Evolutionary conservation across 495 filamentous ascomycete species (phyloP).

Genomic region (Acidiella bohemica): DNA sequence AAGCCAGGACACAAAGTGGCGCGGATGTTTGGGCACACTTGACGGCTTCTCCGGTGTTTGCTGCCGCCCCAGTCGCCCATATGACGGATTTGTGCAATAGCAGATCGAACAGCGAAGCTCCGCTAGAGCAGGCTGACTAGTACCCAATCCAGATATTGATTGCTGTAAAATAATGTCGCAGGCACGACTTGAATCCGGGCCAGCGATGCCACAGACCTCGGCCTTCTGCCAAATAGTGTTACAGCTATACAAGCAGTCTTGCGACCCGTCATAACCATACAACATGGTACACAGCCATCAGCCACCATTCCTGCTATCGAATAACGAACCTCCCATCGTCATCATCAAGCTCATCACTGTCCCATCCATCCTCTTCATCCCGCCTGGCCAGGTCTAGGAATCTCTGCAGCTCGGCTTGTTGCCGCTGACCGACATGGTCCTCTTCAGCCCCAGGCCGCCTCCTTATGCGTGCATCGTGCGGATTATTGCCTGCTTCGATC

Average conservation of each 20-base stretch:
- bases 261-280: too few species aligned
- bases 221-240: too few species aligned
- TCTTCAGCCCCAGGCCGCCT: not conserved
- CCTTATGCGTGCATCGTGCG: not conserved
- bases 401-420: conserved; percentile 33
- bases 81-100: conserved; percentile 8
- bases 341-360: conserved; percentile 47
- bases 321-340: conserved; percentile 21
- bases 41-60: not conserved
- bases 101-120: too few species aligned
- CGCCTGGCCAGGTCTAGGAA: conserved; percentile 42
- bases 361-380: conserved; percentile 52
- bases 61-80: conserved; percentile 3
- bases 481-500: not conserved
- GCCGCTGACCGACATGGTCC: conserved; percentile 14
- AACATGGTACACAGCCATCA: not conserved
- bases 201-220: too few species aligned
- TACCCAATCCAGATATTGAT: too few species aligned
- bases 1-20: too few species aligned
- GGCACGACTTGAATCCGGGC: too few species aligned
- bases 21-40: too few species aligned
- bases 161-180: too few species aligned
- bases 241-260: too few species aligned
- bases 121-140: too few species aligned
- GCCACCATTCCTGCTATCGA: not conserved